A percentile compares a stretch with the other conserved stretches of the same genome.
Conservation (phyloP, 192 early-diverging fungal genomes). For the Podochytrium sp. region DNA sequence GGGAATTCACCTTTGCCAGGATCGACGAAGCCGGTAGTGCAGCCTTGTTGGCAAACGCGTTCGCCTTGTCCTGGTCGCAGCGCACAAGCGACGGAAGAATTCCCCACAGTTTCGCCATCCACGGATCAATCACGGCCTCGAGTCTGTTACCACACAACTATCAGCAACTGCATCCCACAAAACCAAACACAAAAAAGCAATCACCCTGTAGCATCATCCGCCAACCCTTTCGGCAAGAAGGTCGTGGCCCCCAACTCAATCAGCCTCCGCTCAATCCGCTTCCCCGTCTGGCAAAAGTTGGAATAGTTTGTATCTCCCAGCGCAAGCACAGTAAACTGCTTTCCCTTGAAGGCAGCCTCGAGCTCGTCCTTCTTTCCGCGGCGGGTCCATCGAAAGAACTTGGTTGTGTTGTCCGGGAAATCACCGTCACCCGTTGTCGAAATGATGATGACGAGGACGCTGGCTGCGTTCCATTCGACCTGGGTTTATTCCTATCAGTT, state of each 20-base stretch:
- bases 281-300: conserved; percentile 88
- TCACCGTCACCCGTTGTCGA: conserved; percentile 97
- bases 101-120: conserved; percentile 86
- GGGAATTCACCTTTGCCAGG: neutral
- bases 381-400: conserved; percentile 85
- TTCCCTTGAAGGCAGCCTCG: conserved; percentile 64
- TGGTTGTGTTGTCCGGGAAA: conserved; percentile 90
- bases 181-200: neutral
- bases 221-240: conserved; percentile 80
- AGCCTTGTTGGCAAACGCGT: conserved; percentile 23
- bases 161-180: neutral
- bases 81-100: conserved; percentile 59
- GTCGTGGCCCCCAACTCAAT: conserved; percentile 71
- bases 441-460: conserved; percentile 76
- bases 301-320: conserved; percentile 95
- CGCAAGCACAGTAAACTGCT: conserved; percentile 57
- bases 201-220: conserved; percentile 90
- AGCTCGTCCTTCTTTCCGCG: conserved; percentile 45
- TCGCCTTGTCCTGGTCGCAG: conserved; percentile 42
- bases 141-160: conserved; percentile 48
- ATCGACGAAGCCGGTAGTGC: neutral
- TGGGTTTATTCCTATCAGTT: conserved; percentile 18
- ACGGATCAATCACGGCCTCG: conserved; percentile 88
- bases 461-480: conserved; percentile 52
- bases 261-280: conserved; percentile 78